These are phyloP conservation scores for Dendrobium chrysotoxum DNA, from an alignment of 106 monocot genomes.

Conservation along the genomic window DNA sequence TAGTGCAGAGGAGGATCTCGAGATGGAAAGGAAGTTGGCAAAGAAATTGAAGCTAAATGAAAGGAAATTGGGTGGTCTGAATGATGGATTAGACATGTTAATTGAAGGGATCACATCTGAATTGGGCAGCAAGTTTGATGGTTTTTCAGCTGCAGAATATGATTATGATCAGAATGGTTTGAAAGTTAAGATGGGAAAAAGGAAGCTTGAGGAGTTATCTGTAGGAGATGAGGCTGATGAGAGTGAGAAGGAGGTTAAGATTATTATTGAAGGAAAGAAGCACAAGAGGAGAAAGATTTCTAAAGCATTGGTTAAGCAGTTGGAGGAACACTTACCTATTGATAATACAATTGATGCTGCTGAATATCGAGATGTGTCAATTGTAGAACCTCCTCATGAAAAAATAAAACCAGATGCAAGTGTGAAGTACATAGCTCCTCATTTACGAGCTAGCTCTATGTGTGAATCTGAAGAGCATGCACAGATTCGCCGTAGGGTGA, in stretches of 20 bases:
- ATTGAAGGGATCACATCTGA: constrained; percentile 44
- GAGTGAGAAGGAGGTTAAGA: background rate
- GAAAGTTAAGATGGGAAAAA: constrained; percentile 11
- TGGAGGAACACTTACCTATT: constrained; percentile 4
- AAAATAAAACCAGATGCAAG: background rate
- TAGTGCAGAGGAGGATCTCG: constrained; percentile 40
- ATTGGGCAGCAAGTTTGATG: constrained; percentile 13
- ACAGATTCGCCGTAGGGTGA: constrained; percentile 59
- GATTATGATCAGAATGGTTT: background rate
- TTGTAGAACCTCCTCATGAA: constrained; percentile 12
- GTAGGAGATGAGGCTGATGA: background rate
- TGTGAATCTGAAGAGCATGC: constrained; percentile 66
- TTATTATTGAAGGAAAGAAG: constrained; percentile 14
- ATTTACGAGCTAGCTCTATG: constrained; percentile 29
- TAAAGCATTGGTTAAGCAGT: constrained; percentile 1
- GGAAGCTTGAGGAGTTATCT: constrained; percentile 12
- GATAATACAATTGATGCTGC: background rate
- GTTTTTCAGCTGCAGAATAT: background rate
- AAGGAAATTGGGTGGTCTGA: constrained; percentile 33
- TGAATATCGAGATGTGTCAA: background rate
- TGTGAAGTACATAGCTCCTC: constrained; percentile 65
- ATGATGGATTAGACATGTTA: constrained; percentile 58
- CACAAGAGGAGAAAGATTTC: constrained; percentile 25
- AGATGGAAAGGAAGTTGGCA: constrained; percentile 55
- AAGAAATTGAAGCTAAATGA: constrained; percentile 79